These are phyloP conservation scores for Psidium guajava DNA, from an alignment of 345 rosid genomes.

Conservation along the genomic window DNA sequence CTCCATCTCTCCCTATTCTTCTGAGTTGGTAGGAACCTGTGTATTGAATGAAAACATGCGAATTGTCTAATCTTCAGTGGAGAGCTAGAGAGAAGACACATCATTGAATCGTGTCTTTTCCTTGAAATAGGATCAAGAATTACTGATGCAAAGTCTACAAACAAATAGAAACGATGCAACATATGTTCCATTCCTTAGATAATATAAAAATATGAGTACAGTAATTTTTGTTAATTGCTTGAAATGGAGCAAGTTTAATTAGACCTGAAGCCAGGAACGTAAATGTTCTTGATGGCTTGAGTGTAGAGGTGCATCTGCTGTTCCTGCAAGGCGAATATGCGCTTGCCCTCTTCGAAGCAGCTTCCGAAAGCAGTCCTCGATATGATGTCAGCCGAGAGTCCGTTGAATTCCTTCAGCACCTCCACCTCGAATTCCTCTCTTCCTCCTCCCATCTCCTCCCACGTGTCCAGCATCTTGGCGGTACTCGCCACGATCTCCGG, in stretches of 20 bases:
- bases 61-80: background rate
- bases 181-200: background rate
- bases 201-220: background rate
- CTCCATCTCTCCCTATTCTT: constrained; percentile 69
- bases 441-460: constrained; percentile 51
- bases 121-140: background rate
- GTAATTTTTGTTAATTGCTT: background rate
- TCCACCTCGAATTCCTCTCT: constrained; percentile 60
- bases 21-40: constrained; percentile 67
- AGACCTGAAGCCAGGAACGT: constrained; percentile 80
- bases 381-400: constrained; percentile 53
- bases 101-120: background rate
- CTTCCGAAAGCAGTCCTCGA: constrained; percentile 88
- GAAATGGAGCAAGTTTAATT: background rate
- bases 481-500: constrained; percentile 57
- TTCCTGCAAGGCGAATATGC: constrained; percentile 57
- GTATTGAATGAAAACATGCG: background rate
- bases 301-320: constrained; percentile 46
- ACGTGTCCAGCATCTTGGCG: constrained; percentile 34
- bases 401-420: constrained; percentile 39
- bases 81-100: background rate
- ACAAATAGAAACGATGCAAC: background rate
- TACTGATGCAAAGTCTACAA: background rate
- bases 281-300: constrained; percentile 39
- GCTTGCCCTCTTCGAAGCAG: constrained; percentile 65